phyloP scores from a whole-genome alignment of 805 yeast genomes.

The Teunomyces stri region DNA sequence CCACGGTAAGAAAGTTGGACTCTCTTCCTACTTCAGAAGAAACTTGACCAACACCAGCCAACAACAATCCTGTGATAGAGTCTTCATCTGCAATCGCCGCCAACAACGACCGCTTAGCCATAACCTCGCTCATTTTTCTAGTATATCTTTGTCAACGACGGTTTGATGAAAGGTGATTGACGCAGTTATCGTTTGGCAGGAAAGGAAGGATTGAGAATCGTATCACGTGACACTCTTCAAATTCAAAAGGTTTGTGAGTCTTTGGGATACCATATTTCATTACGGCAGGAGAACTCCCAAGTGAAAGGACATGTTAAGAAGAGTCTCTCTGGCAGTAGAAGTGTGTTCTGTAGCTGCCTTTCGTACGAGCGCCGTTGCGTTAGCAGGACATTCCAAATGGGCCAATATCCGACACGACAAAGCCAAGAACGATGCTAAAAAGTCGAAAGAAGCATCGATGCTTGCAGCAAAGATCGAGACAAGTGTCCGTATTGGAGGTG shows the following conservation, averaged over 20 bases:
- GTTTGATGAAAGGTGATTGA: not conserved
- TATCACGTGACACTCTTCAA: no score
- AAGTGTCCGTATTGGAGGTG: conserved; percentile 71
- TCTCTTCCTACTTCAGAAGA: conserved; percentile 56
- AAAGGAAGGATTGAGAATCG: not conserved
- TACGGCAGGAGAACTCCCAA: no score
- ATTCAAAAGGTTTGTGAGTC: not conserved
- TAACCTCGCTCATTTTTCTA: conserved; percentile 28
- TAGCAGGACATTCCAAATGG: conserved; percentile 95
- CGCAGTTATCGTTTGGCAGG: not conserved
- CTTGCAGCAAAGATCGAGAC: conserved; percentile 71
- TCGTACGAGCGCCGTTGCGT: conserved; percentile 12
- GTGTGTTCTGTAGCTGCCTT: not conserved
- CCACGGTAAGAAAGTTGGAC: conserved; percentile 79
- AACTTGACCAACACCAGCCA: conserved; percentile 94
- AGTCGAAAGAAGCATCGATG: conserved; percentile 65
- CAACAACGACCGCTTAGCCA: conserved; percentile 71
- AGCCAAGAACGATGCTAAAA: conserved; percentile 84
- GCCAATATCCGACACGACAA: conserved; percentile 91
- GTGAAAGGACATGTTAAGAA: not conserved
- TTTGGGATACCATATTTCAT: no score
- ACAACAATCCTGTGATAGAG: conserved; percentile 89
- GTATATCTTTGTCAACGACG: not conserved
- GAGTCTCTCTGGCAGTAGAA: not conserved
- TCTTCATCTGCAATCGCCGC: conserved; percentile 98